Evolutionary conservation across 768 basidiomycete genomes (phyloP).

Genomic region (Aureoboletus auriporus): DNA sequence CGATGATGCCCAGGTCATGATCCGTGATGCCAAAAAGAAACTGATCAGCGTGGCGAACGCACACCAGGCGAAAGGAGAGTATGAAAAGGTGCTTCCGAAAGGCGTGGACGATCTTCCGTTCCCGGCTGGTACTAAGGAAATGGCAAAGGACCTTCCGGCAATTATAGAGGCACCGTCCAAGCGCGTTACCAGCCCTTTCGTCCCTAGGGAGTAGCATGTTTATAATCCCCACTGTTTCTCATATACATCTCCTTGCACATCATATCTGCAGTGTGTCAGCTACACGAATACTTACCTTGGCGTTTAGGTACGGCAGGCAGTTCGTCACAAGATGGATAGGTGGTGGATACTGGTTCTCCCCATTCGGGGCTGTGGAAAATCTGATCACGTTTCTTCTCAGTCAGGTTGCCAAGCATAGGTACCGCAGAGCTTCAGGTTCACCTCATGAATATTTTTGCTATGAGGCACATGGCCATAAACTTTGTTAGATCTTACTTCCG

Average conservation of each 20-base stretch:
- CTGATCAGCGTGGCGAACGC: conserved; percentile 56
- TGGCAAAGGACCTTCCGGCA: conserved; percentile 62
- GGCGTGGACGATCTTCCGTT: conserved; percentile 85
- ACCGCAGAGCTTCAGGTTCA: not conserved
- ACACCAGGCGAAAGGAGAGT: conserved; percentile 66
- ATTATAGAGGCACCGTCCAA: conserved; percentile 70
- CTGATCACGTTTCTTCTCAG: not conserved
- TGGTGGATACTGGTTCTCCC: too few relatives aligned
- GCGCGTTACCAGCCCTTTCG: conserved; percentile 75
- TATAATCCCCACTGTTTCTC: conserved; percentile 1
- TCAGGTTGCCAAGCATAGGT: not conserved
- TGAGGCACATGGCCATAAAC: not conserved
- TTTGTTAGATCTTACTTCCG: not conserved
- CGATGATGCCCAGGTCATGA: conserved; percentile 81
- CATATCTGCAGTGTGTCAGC: not conserved
- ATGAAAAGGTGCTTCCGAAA: conserved; percentile 75
- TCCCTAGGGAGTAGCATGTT: conserved; percentile 56
- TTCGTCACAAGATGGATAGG: too few relatives aligned
- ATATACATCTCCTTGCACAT: conserved; percentile 1
- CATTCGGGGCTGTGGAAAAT: too few relatives aligned
- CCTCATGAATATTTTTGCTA: not conserved
- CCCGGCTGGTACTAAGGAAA: conserved; percentile 81
- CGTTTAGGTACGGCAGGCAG: not conserved
- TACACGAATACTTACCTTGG: not conserved
- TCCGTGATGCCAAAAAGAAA: conserved; percentile 90